These are phyloP conservation scores for Alternaria sp. DNA, from an alignment of 2,329 filamentous ascomycete genomes.

Conservation along the genomic window DNA sequence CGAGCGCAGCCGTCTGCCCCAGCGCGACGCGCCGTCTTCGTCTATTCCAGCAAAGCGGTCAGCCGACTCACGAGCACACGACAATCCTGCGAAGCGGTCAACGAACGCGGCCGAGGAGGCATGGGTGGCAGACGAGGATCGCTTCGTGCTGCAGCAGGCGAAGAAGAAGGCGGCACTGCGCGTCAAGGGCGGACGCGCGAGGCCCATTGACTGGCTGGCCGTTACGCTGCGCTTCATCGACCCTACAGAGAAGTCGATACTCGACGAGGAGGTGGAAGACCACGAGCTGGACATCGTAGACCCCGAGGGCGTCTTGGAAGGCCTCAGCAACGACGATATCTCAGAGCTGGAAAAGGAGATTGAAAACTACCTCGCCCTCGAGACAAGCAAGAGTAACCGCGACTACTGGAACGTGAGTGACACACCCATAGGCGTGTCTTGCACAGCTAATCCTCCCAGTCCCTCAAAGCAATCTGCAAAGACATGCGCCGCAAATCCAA, in stretches of 20 bases:
- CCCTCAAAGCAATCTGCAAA: constrained; percentile 82
- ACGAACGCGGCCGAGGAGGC: constrained; percentile 59
- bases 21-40: constrained; percentile 32
- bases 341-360: constrained; percentile 84
- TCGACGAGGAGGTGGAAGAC: constrained; percentile 86
- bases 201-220: constrained; percentile 91
- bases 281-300: constrained; percentile 77
- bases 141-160: constrained; percentile 93
- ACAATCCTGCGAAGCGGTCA: constrained; percentile 51
- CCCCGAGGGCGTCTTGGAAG: constrained; percentile 81
- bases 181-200: constrained; percentile 87
- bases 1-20: constrained; percentile 27
- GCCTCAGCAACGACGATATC: constrained; percentile 72
- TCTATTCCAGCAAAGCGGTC: constrained; percentile 55
- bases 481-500: constrained; percentile 75
- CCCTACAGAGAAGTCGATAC: constrained; percentile 71
- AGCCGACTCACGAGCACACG: constrained; percentile 54
- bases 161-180: constrained; percentile 98
- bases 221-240: constrained; percentile 92
- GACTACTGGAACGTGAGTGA: constrained; percentile 81
- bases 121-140: constrained; percentile 94
- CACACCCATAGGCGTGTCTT: constrained; percentile 20
- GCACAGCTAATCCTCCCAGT: constrained; percentile 55
- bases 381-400: constrained; percentile 77
- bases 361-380: constrained; percentile 77